Evolutionary conservation across 768 basidiomycete species (phyloP).

Genomic region (Pluteus cervinus): DNA sequence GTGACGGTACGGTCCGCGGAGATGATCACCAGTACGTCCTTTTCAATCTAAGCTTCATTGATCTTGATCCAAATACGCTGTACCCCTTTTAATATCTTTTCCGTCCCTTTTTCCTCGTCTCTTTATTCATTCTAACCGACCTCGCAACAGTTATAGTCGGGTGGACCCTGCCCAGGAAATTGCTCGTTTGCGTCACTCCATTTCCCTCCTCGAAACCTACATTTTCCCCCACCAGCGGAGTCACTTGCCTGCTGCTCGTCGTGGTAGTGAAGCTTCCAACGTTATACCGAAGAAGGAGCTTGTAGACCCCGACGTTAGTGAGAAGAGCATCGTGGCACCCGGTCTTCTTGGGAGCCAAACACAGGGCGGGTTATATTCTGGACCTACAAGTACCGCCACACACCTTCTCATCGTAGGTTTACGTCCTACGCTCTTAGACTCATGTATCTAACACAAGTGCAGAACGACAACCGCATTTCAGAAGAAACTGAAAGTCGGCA

Average conservation of each 20-base stretch:
- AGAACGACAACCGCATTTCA: constrained; percentile 43
- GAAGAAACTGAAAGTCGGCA: constrained; percentile 51
- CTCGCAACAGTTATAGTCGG: constrained; percentile 31
- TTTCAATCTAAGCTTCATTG: constrained; percentile 11
- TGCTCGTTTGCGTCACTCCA: constrained; percentile 60
- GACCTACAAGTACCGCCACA: constrained; percentile 71
- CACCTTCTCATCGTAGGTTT: constrained; percentile 56
- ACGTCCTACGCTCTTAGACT: constrained; percentile 9
- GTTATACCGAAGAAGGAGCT: constrained; percentile 50
- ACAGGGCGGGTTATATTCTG: constrained; percentile 68
- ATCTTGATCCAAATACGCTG: constrained; percentile 9
- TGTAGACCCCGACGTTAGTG: constrained; percentile 38
- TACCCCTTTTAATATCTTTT: constrained; percentile 13
- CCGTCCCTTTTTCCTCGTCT: too few relatives aligned
- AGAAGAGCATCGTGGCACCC: constrained; percentile 44
- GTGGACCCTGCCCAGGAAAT: constrained; percentile 65
- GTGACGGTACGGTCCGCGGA: constrained; percentile 45
- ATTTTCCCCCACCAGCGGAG: constrained; percentile 39
- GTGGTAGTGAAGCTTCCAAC: constrained; percentile 29
- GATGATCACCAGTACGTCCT: constrained; percentile 54
- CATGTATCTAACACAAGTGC: constrained; percentile 13
- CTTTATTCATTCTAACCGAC: constrained; percentile 8
- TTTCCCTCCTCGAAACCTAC: constrained; percentile 61
- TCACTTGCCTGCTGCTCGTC: constrained; percentile 24
- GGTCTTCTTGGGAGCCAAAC: constrained; percentile 63